Evolutionary conservation across 2,329 filamentous ascomycete species (phyloP).

Genomic region (Ustulina deusta): DNA sequence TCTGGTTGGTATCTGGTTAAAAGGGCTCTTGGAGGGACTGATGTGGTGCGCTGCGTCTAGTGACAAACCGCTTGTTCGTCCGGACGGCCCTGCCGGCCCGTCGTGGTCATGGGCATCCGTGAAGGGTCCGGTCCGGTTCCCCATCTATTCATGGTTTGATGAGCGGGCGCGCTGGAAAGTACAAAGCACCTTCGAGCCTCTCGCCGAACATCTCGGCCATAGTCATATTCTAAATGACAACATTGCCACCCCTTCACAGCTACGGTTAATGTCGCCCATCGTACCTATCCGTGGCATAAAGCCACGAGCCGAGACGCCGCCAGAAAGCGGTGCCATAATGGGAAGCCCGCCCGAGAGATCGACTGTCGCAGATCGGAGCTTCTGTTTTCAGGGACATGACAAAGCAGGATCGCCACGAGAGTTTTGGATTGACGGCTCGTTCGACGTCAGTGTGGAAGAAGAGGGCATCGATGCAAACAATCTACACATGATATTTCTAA

Average conservation of each 20-base stretch:
- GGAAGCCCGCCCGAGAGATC: slow-evolving; percentile 25
- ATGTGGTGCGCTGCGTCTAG: slow-evolving; percentile 31
- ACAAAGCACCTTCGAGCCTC: slow-evolving; percentile 38
- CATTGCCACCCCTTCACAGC: not conserved
- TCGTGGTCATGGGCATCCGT: slow-evolving; percentile 48
- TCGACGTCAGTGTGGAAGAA: slow-evolving; percentile 31
- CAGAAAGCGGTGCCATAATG: not conserved
- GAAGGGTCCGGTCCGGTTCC: slow-evolving; percentile 36
- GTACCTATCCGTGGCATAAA: not conserved
- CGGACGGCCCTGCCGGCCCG: slow-evolving; percentile 36
- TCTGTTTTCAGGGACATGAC: slow-evolving; percentile 16
- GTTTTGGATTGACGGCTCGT: slow-evolving; percentile 40
- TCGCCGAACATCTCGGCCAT: slow-evolving; percentile 19
- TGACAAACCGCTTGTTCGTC: slow-evolving; percentile 5
- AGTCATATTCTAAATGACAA: not conserved
- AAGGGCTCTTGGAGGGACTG: slow-evolving; percentile 38
- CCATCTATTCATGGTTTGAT: slow-evolving; percentile 39
- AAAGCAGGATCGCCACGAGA: slow-evolving; percentile 1
- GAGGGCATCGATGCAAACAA: not conserved
- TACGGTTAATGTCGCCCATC: slow-evolving; percentile 7
- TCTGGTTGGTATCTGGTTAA: slow-evolving; percentile 45
- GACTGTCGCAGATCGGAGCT: slow-evolving; percentile 16
- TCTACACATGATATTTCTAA: slow-evolving; percentile 26
- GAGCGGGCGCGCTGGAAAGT: slow-evolving; percentile 38
- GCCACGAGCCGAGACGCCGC: slow-evolving; percentile 5